Conservation (phyloP, 73 alveolate genomes). For the Tetrahymena malaccensis region DNA sequence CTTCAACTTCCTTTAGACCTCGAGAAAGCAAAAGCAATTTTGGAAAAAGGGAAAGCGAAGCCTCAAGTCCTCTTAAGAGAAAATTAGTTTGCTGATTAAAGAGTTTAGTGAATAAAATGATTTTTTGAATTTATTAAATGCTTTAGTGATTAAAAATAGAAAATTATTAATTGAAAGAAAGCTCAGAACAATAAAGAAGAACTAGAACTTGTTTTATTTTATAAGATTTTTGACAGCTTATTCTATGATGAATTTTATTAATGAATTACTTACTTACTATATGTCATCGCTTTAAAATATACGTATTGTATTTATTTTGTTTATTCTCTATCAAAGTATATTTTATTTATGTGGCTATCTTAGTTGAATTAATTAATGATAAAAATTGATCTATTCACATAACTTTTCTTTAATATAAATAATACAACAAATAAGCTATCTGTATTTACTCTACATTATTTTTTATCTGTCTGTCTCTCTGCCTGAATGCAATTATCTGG, state of each 20-base stretch:
- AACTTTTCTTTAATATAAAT: too few relatives aligned
- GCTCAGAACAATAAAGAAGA: too few relatives aligned
- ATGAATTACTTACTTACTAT: too few relatives aligned
- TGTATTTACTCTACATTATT: not conserved
- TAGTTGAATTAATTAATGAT: not conserved
- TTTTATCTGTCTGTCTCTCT: too few relatives aligned
- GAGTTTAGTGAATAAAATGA: not conserved
- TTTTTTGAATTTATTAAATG: too few relatives aligned
- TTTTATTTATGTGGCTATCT: not conserved
- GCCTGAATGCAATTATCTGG: not conserved
- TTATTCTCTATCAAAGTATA: too few relatives aligned
- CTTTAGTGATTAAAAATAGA: too few relatives aligned
- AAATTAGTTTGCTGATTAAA: not conserved
- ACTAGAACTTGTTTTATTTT: too few relatives aligned
- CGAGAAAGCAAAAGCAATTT: not conserved
- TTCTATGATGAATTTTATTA: too few relatives aligned
- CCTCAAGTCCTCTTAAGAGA: not conserved
- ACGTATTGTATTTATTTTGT: not conserved
- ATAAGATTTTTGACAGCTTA: too few relatives aligned
- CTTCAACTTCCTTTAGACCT: not conserved
- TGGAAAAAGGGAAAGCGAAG: not conserved
- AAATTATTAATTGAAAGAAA: too few relatives aligned
- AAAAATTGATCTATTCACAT: not conserved
- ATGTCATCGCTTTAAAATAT: too few relatives aligned
- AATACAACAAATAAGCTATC: not conserved